Conservation (phyloP, 2,329 filamentous ascomycete genomes). For the Monosporascus sp. region DNA sequence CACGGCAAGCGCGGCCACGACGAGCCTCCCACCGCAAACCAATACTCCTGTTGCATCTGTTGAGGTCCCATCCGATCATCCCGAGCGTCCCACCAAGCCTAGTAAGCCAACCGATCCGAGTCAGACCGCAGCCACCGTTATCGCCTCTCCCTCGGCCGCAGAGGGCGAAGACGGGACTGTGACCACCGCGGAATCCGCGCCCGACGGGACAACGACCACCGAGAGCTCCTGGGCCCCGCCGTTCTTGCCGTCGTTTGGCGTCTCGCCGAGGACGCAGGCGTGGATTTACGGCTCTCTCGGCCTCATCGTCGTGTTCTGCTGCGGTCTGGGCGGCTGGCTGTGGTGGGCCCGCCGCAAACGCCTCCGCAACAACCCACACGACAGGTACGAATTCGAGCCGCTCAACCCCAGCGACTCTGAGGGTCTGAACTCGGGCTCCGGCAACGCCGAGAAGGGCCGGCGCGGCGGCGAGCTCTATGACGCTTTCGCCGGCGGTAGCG, state of each 20-base stretch:
- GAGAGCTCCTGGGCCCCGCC: constrained; percentile 70
- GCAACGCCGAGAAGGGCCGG: constrained; percentile 46
- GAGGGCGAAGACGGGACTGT: constrained; percentile 11
- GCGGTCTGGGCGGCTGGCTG: constrained; percentile 74
- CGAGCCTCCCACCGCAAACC: constrained; percentile 46
- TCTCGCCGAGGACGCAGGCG: constrained; percentile 77
- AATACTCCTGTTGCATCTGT: constrained; percentile 38
- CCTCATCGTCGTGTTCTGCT: constrained; percentile 82
- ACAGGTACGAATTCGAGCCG: constrained; percentile 92
- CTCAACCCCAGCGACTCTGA: constrained; percentile 75
- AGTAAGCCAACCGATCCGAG: constrained; percentile 26
- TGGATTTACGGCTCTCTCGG: constrained; percentile 88
- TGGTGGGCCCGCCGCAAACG: constrained; percentile 73
- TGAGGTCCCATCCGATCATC: constrained; percentile 54
- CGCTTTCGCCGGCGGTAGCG: constrained; percentile 84
- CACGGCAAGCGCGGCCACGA: constrained; percentile 56
- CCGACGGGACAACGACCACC: constrained; percentile 30
- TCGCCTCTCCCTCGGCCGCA: too few relatives aligned
- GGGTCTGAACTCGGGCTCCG: constrained; percentile 40
- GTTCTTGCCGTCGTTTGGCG: constrained; percentile 84
- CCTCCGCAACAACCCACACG: constrained; percentile 66
- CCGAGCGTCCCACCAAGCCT: constrained; percentile 55
- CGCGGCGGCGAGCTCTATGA: constrained; percentile 91
- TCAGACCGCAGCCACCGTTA: background rate
- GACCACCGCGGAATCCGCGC: constrained; percentile 25